A percentile compares a stretch with the other conserved stretches of the same genome.
Conservation (phyloP, 169 alveolate genomes). For the Cyclospora cayetanensis region DNA sequence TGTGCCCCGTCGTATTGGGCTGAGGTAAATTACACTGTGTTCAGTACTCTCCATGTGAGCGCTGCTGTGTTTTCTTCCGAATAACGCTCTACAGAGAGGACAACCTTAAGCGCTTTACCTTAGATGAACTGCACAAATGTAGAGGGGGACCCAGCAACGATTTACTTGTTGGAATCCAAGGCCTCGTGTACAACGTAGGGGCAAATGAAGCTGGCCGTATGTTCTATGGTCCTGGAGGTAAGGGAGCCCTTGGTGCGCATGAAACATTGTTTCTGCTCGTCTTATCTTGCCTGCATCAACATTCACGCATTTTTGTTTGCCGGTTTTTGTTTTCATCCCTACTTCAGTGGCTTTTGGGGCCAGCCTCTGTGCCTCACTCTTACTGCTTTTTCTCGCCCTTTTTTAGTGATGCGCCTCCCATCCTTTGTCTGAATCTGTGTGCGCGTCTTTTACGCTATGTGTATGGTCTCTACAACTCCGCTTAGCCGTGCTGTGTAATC, state of each 20-base stretch:
- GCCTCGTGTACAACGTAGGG: background rate
- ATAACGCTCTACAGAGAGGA: background rate
- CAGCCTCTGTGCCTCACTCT: no score
- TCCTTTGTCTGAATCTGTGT: no score
- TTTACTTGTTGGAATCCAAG: background rate
- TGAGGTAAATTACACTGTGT: no score
- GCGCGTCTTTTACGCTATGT: no score
- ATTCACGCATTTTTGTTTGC: background rate
- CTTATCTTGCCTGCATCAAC: background rate
- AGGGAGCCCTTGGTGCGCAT: background rate
- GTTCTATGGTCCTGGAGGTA: background rate
- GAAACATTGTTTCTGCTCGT: background rate
- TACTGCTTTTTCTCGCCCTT: no score
- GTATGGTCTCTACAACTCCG: no score
- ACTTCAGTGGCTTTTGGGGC: background rate
- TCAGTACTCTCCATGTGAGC: no score
- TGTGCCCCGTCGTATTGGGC: no score
- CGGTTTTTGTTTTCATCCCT: background rate
- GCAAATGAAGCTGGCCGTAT: background rate
- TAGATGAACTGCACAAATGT: background rate
- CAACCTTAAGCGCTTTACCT: background rate
- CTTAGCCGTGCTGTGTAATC: no score
- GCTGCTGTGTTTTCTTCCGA: no score
- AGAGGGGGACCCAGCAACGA: background rate
- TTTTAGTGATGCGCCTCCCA: no score